Evolutionary conservation across 306 rosid species (phyloP), one percentile per base, ranked within the genome.

Genomic region (Delonix regia): DNA sequence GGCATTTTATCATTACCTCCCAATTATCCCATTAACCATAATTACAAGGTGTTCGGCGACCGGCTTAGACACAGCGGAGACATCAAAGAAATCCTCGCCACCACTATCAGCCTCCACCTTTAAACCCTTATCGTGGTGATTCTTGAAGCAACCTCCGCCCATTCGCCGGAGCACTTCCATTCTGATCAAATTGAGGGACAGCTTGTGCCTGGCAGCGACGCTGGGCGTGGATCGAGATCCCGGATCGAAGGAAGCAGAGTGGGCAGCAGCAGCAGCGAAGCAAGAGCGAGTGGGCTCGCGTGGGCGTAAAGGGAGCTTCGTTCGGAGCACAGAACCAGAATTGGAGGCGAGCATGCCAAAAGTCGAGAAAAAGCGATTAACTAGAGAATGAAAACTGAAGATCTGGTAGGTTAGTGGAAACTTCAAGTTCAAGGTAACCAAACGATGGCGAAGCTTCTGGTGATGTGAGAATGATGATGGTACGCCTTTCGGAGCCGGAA

Each of bases 11-110:
- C 97, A 15, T 5, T 78, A 90, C 97, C 97, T 90, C 52, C 97
- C 97, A 74, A 87, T 79, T 9, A 93, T 83, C n/a, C 97, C 96
- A 75, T 93, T 93, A 83, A 93, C 97, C 97, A 93, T 93, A 45
- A 93, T 79, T 49, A 93, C 94, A 24, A 93, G 96, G 81, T 93
- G 96, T 48, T 80, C 81, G 7, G 92, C 89, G 6, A 52, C 76
- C 1, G 83, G 81, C 30, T 77, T 63, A 28, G 71, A 39, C 12
- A 41, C 34, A 25, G 70, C 36, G 9, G 75, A 56, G 41, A 80
- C 68, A 6, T 48, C 65, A 33, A 86, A 85, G 25, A 86, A 8
- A 28, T 88, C 92, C 72, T 80, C 86, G 38, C 85, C 91, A 38
- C 70, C 77, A 76, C 82, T 47, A 39, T 86, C 90, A 27, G 68